These are phyloP conservation scores for Stephanodiscus minutulus DNA, from an alignment of 108 stramenopile species.

Conservation along the genomic window DNA sequence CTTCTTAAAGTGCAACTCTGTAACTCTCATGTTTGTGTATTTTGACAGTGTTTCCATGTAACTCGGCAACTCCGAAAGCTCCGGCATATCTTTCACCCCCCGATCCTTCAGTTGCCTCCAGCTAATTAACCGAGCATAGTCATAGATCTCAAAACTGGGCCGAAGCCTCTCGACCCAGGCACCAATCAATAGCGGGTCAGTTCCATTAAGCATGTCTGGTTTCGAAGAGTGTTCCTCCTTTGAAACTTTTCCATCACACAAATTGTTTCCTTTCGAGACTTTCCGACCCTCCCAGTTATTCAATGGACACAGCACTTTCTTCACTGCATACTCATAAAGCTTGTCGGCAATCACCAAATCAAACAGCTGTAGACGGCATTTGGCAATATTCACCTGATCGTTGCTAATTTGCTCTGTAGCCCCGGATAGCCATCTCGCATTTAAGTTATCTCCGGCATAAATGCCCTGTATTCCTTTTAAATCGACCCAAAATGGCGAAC, in stretches of 20 bases:
- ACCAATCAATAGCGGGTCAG: conserved; percentile 27
- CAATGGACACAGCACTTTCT: conserved; percentile 41
- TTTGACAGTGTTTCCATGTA: conserved; percentile 34
- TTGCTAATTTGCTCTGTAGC: conserved; percentile 17
- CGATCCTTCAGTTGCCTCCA: conserved; percentile 25
- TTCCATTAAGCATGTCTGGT: conserved; percentile 22
- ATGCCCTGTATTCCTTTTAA: conserved; percentile 11
- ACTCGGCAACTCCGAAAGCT: conserved; percentile 28
- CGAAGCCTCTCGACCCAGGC: conserved; percentile 45
- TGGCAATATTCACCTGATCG: conserved; percentile 51
- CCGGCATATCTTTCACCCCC: conserved; percentile 38
- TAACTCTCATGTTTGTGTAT: conserved; percentile 14
- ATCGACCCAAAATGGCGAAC: conserved; percentile 36
- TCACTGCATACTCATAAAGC: conserved; percentile 33
- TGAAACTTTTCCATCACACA: background rate
- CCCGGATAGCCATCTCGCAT: conserved; percentile 42
- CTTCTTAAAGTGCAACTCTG: conserved; percentile 15
- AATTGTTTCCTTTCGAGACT: background rate
- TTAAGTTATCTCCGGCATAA: conserved; percentile 41
- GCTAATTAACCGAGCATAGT: conserved; percentile 48
- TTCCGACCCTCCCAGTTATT: conserved; percentile 20
- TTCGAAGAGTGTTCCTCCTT: conserved; percentile 13
- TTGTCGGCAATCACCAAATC: conserved; percentile 47
- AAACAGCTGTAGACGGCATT: conserved; percentile 50
- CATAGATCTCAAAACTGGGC: conserved; percentile 49